phyloP scores from a whole-genome alignment of 1,284 basidiomycete species.

The Ustilago tritici region DNA sequence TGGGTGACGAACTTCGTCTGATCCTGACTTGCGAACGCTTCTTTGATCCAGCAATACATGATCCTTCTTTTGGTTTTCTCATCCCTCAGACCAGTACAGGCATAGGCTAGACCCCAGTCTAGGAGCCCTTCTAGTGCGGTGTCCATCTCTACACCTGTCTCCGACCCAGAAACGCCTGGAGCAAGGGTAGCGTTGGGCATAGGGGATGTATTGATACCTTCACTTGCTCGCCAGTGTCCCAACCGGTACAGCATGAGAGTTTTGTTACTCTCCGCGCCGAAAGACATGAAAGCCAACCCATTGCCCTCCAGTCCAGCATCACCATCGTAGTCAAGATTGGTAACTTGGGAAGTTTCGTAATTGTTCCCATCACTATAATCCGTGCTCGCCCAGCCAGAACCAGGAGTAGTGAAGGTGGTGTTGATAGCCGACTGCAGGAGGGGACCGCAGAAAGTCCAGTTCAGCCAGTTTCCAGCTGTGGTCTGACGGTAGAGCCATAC shows the following conservation, averaged over 20 bases:
- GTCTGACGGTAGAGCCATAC: slow-evolving; percentile 34
- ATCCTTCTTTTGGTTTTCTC: slow-evolving; percentile 18
- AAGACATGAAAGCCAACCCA: slow-evolving; percentile 25
- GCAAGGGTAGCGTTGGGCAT: slow-evolving; percentile 22
- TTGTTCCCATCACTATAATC: slow-evolving; percentile 41
- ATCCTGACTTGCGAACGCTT: slow-evolving; percentile 33
- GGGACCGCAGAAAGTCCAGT: slow-evolving; percentile 34
- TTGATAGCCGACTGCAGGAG: slow-evolving; percentile 26
- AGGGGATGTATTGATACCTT: slow-evolving; percentile 2
- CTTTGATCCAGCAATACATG: slow-evolving; percentile 42
- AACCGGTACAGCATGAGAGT: slow-evolving; percentile 38
- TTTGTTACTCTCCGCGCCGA: slow-evolving; percentile 36
- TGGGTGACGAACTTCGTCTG: slow-evolving; percentile 28
- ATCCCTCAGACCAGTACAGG: slow-evolving; percentile 31
- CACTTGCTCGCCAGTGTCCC: slow-evolving; percentile 24
- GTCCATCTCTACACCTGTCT: slow-evolving; percentile 17
- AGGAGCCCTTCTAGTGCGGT: slow-evolving; percentile 27
- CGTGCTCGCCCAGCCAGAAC: slow-evolving; percentile 20
- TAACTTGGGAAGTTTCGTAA: slow-evolving; percentile 28
- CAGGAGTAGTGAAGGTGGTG: slow-evolving; percentile 29
- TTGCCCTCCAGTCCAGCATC: slow-evolving; percentile 14
- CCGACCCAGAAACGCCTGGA: slow-evolving; percentile 5
- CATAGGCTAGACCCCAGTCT: slow-evolving; percentile 42
- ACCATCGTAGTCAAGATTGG: slow-evolving; percentile 22
- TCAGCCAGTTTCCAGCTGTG: slow-evolving; percentile 22